phyloP scores from a whole-genome alignment of 352 stramenopile species.

The Globisporangium megalacanthum region DNA sequence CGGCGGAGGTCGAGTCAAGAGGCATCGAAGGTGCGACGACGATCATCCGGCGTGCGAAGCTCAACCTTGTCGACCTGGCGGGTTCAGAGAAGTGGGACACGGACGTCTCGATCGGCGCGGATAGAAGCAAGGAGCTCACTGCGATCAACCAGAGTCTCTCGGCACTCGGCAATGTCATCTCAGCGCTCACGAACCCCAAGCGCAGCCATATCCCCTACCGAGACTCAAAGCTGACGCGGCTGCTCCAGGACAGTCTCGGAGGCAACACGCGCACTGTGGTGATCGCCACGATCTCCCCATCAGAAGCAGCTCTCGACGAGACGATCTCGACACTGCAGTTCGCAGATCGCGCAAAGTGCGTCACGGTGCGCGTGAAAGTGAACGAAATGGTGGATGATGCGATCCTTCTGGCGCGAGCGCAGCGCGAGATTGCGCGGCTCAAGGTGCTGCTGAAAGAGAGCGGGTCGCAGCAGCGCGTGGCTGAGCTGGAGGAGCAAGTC shows the following conservation, averaged over 20 bases:
- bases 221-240: slow-evolving; percentile 95
- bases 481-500: slow-evolving; percentile 41
- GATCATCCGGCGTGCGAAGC: slow-evolving; percentile 73
- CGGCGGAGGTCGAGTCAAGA: slow-evolving; percentile 71
- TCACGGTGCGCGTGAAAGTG: slow-evolving; percentile 65
- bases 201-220: slow-evolving; percentile 93
- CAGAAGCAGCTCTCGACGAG: slow-evolving; percentile 72
- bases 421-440: slow-evolving; percentile 62
- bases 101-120: slow-evolving; percentile 52
- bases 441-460: slow-evolving; percentile 55
- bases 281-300: slow-evolving; percentile 86
- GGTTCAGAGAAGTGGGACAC: slow-evolving; percentile 91
- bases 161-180: slow-evolving; percentile 87
- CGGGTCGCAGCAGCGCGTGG: slow-evolving; percentile 22
- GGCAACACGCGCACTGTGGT: slow-evolving; percentile 90
- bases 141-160: slow-evolving; percentile 92
- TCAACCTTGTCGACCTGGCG: slow-evolving; percentile 91
- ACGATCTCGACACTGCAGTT: slow-evolving; percentile 90
- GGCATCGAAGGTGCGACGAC: slow-evolving; percentile 57
- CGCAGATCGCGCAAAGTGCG: slow-evolving; percentile 76
- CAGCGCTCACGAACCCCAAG: slow-evolving; percentile 62
- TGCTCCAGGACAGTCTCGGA: slow-evolving; percentile 80
- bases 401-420: slow-evolving; percentile 63
- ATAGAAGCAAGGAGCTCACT: slow-evolving; percentile 82
- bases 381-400: slow-evolving; percentile 84